Conservation (phyloP, 192 early-diverging fungal genomes). For the Dispira simplex region DNA sequence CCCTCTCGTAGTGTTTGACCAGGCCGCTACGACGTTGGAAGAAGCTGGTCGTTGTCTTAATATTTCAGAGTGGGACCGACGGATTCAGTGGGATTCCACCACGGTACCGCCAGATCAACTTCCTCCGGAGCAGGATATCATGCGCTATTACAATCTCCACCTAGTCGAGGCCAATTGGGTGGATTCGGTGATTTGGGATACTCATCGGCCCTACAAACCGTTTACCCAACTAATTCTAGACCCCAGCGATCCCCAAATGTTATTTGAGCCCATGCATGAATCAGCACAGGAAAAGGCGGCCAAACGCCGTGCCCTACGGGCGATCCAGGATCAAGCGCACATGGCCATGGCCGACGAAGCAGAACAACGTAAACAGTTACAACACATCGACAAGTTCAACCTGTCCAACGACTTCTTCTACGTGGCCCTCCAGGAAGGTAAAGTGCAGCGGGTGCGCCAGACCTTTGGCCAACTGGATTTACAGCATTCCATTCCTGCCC, state of each 20-base stretch:
- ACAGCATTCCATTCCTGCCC: conserved; percentile 76
- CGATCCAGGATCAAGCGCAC: conserved; percentile 16
- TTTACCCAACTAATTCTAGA: conserved; percentile 35
- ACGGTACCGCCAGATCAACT: background rate
- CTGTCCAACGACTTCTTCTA: conserved; percentile 80
- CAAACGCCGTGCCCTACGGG: conserved; percentile 14
- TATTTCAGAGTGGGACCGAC: conserved; percentile 6
- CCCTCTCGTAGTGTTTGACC: background rate
- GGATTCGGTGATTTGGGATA: conserved; percentile 68
- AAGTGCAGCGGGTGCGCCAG: conserved; percentile 65
- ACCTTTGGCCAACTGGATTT: conserved; percentile 73
- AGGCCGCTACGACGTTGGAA: background rate
- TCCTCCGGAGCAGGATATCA: conserved; percentile 5
- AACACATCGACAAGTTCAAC: conserved; percentile 63
- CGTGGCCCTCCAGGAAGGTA: conserved; percentile 44
- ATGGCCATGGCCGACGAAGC: conserved; percentile 34
- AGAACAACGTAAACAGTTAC: conserved; percentile 36
- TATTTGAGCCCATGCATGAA: conserved; percentile 32
- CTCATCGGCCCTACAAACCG: conserved; percentile 31
- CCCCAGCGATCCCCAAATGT: conserved; percentile 54
- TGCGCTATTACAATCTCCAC: conserved; percentile 32
- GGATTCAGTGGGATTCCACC: conserved; percentile 3
- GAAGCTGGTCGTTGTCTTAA: background rate
- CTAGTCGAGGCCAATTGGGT: conserved; percentile 57
- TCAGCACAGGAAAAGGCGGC: conserved; percentile 29